Evolutionary conservation across 1,284 basidiomycete species (phyloP).

Genomic region (Hemileccinum hortonii): DNA sequence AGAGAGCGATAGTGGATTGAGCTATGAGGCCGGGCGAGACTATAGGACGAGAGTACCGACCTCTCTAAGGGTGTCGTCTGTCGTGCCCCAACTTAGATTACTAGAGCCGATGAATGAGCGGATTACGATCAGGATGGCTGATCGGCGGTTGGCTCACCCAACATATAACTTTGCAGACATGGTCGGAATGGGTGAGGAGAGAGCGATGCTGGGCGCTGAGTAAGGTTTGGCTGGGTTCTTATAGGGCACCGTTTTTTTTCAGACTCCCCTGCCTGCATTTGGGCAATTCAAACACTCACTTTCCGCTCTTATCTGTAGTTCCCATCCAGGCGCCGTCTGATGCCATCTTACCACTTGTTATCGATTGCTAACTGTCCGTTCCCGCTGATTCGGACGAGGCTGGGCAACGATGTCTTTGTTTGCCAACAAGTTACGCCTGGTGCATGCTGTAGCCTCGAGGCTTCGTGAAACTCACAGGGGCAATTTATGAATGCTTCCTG

Average conservation of each 20-base stretch:
- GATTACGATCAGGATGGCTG: constrained; percentile 23
- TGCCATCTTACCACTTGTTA: not conserved
- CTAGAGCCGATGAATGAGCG: constrained; percentile 39
- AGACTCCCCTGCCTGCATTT: constrained; percentile 35
- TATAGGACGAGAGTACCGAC: constrained; percentile 59
- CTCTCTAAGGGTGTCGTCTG: constrained; percentile 76
- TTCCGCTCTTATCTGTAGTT: constrained; percentile 24
- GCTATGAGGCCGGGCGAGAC: constrained; percentile 29
- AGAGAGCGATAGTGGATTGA: constrained; percentile 12
- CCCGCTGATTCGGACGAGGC: too few species aligned
- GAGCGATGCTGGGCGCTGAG: constrained; percentile 11
- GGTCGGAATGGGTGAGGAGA: constrained; percentile 27
- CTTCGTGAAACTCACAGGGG: not conserved
- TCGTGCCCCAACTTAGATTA: constrained; percentile 89
- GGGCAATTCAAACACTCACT: constrained; percentile 19
- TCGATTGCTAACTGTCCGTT: not conserved
- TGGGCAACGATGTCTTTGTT: too few species aligned
- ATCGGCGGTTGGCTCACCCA: constrained; percentile 59
- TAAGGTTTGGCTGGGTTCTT: constrained; percentile 30
- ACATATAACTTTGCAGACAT: constrained; percentile 82
- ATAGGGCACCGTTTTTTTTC: constrained; percentile 30
- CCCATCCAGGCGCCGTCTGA: too few species aligned
- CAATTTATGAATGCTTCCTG: constrained; percentile 3
- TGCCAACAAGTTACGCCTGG: not conserved
- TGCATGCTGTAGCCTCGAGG: constrained; percentile 20